phyloP scores from a whole-genome alignment of 805 yeast genomes.

The Barnettozyma sp. region DNA sequence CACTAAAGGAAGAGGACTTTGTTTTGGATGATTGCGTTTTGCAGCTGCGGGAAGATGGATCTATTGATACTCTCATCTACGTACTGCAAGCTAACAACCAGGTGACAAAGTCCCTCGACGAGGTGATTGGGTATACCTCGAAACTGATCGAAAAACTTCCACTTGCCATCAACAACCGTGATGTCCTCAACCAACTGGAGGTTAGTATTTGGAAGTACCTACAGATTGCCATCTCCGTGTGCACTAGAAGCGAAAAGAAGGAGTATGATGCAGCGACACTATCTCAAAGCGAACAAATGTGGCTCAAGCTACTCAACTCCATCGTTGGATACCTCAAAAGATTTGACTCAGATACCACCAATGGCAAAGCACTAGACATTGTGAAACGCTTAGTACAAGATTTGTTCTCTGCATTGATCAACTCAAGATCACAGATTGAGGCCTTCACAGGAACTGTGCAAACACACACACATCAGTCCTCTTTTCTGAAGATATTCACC shows the following conservation, averaged over 20 bases:
- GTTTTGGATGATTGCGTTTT: conserved; percentile 20
- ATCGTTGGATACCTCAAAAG: conserved; percentile 30
- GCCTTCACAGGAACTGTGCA: conserved; percentile 11
- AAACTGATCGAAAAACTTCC: conserved; percentile 15
- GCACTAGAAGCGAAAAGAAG: conserved; percentile 19
- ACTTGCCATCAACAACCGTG: conserved; percentile 10
- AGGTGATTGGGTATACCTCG: conserved; percentile 13
- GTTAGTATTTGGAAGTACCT: conserved; percentile 31
- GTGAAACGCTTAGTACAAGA: conserved; percentile 37
- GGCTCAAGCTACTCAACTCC: conserved; percentile 35
- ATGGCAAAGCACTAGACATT: conserved; percentile 23
- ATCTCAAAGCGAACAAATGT: conserved; percentile 30
- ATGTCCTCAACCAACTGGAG: conserved; percentile 19
- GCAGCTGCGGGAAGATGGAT: conserved; percentile 18
- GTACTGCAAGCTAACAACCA: conserved; percentile 13
- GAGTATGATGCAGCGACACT: conserved; percentile 11
- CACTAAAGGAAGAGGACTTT: conserved; percentile 19
- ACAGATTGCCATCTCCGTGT: conserved; percentile 29
- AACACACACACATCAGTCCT: conserved; percentile 20
- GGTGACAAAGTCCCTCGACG: conserved; percentile 21
- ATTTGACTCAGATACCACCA: conserved; percentile 20
- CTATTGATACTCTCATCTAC: conserved; percentile 22
- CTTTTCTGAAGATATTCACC: conserved; percentile 50
- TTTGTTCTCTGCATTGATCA: conserved; percentile 34
- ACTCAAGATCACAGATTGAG: conserved; percentile 23